Evolutionary conservation across 106 monocot species (phyloP).

Genomic region (Dendrobium nobile): DNA sequence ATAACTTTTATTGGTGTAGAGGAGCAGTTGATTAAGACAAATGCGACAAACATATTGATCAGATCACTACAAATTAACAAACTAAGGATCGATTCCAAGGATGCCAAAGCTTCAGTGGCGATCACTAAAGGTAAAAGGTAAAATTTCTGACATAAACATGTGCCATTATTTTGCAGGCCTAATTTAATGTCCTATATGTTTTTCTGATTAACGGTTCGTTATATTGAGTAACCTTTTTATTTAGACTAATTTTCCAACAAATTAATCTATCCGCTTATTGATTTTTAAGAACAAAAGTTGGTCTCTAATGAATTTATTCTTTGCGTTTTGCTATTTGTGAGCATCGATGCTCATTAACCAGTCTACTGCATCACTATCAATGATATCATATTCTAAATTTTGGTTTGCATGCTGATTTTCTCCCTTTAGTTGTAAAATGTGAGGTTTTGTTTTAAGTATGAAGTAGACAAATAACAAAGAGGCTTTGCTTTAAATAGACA

Average conservation of each 20-base stretch:
- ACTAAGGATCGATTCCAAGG: conserved; percentile 32
- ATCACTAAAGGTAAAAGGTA: conserved; percentile 44
- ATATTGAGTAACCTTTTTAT: not conserved
- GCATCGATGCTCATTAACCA: not conserved
- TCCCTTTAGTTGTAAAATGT: not conserved
- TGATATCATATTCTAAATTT: not conserved
- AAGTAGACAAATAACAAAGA: too few relatives aligned
- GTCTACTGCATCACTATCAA: not conserved
- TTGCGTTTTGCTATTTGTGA: not conserved
- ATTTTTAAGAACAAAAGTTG: not conserved
- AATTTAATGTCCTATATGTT: not conserved
- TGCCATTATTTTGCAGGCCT: not conserved
- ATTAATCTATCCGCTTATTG: not conserved
- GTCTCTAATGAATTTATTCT: not conserved
- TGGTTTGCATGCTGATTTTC: not conserved
- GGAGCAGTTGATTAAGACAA: conserved; percentile 47
- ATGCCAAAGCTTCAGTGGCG: conserved; percentile 23
- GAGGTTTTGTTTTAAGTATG: too few relatives aligned
- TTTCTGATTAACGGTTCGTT: not conserved
- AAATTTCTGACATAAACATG: not conserved
- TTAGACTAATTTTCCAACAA: not conserved
- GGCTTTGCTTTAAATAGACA: too few relatives aligned
- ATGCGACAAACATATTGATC: conserved; percentile 46
- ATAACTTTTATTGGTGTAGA: conserved; percentile 22
- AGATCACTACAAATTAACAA: conserved; percentile 44